These are phyloP conservation scores for Tephrocybe sp. DNA, from an alignment of 768 basidiomycete genomes.

Conservation along the genomic window DNA sequence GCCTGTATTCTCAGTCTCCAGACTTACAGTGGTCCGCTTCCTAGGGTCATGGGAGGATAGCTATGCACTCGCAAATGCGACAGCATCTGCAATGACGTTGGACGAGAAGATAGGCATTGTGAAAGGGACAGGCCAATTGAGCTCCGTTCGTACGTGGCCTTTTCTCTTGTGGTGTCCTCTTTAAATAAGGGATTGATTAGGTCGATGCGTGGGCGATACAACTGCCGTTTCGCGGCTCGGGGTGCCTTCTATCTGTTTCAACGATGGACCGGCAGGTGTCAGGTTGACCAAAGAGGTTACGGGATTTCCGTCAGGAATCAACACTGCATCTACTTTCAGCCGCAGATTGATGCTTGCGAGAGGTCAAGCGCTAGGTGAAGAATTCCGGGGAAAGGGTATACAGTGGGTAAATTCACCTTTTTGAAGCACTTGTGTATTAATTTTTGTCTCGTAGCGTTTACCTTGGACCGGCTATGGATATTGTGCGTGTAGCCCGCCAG, in stretches of 20 bases:
- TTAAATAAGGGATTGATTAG: slow-evolving; percentile 19
- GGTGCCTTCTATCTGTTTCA: slow-evolving; percentile 44
- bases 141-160: slow-evolving; percentile 26
- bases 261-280: slow-evolving; percentile 48
- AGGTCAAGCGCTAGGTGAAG: slow-evolving; percentile 60
- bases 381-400: slow-evolving; percentile 69
- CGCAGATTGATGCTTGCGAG: slow-evolving; percentile 60
- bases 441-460: slow-evolving; percentile 28
- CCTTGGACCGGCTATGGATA: slow-evolving; percentile 54
- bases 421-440: background rate
- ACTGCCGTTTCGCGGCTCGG: slow-evolving; percentile 36
- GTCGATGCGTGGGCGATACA: slow-evolving; percentile 47
- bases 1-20: background rate
- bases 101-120: slow-evolving; percentile 46
- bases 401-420: slow-evolving; percentile 25
- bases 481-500: slow-evolving; percentile 27
- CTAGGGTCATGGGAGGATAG: slow-evolving; percentile 47
- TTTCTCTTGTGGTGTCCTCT: no score
- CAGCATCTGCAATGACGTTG: slow-evolving; percentile 36
- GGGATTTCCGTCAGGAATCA: slow-evolving; percentile 59
- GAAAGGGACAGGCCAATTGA: slow-evolving; percentile 43
- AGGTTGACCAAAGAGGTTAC: slow-evolving; percentile 42
- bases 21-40: background rate
- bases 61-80: slow-evolving; percentile 33
- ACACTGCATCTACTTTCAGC: slow-evolving; percentile 49